Conservation (phyloP, 208 protist genomes). For the Novymonas esmeraldas region DNA sequence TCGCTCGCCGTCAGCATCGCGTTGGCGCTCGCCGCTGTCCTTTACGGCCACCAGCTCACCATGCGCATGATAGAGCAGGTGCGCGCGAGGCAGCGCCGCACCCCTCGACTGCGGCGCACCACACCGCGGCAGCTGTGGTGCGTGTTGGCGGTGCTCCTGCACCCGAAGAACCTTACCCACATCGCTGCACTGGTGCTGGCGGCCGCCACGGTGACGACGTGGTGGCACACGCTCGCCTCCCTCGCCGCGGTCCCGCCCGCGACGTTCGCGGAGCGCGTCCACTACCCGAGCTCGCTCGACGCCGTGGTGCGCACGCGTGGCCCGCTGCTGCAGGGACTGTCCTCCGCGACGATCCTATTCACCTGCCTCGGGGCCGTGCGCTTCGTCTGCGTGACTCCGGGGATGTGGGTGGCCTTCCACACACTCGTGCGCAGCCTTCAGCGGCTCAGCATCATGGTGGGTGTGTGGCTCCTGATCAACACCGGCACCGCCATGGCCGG, state of each 20-base stretch:
- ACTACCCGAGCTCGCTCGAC: slow-evolving; percentile 12
- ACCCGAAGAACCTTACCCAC: slow-evolving; percentile 26
- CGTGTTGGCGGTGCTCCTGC: slow-evolving; percentile 1
- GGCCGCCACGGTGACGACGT: slow-evolving; percentile 6
- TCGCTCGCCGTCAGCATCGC: slow-evolving; percentile 19
- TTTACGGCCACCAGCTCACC: slow-evolving; percentile 20
- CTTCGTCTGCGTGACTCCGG: slow-evolving; percentile 17
- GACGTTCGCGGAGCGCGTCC: slow-evolving; percentile 3
- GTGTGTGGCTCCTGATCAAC: slow-evolving; percentile 16
- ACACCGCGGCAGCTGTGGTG: slow-evolving; percentile 14
- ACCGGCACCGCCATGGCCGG: slow-evolving; percentile 14
- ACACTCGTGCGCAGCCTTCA: slow-evolving; percentile 8
- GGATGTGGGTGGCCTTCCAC: slow-evolving; percentile 14
- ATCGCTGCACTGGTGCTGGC: slow-evolving; percentile 8
- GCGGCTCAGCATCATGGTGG: slow-evolving; percentile 5
- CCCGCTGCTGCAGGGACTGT: slow-evolving; percentile 15
- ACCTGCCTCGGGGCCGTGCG: slow-evolving; percentile 8
- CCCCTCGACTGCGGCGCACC: slow-evolving; percentile 8
- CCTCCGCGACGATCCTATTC: slow-evolving; percentile 12
- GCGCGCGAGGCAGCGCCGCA: background rate
- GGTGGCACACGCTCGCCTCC: slow-evolving; percentile 11
- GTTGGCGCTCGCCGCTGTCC: slow-evolving; percentile 5
- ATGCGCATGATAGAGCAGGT: slow-evolving; percentile 18
- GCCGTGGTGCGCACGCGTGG: slow-evolving; percentile 3
- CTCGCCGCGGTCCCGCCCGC: background rate